Evolutionary conservation across 345 rosid genomes (phyloP), one percentile per base, ranked within the genome.

Genomic region (Murraya koenigii): DNA sequence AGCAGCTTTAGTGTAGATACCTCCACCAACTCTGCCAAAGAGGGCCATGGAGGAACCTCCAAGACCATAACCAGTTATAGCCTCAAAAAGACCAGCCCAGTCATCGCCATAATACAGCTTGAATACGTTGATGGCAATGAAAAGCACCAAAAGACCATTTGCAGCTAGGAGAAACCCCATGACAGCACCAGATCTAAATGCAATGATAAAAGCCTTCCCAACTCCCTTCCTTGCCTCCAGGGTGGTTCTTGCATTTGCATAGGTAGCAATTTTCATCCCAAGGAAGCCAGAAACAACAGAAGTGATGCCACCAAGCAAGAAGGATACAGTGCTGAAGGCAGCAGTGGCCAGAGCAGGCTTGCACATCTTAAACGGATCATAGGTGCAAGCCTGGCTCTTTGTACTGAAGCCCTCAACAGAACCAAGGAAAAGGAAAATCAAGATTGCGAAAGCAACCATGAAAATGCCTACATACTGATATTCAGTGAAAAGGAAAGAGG

Each of bases 241-340:
- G 59, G 98, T 93, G 71, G 98, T 93, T 80, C 97, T 92, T 39
- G 98, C 97, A 79, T 93, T 93, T 11, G 98, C 98, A 76, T 87
- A 93, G 13, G 97, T 92, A 26, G 98, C 96, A 79, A 93, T 93
- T 86, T 93, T 93, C 97, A 93, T 93, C 22, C 98, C 98, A 76
- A 92, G 97, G 84, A 93, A 93, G 65, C 97, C 97, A 80, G 97
- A 93, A 49, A 93, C 81, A 58, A 93, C 85, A 32, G 98, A 92
- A 39, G 97, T 93, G 63, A 89, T 30, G 19, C 88, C 96, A 36
- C 97, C 97, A 17, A 93, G 94, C 78, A 91, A 67, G 78, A 91
- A 93, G 69, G 97, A 81, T 63, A 90, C 13, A 19, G 96, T 93
- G 85, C 97, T 91, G 84, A 93, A 93, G 76, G 79, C 85, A 75